Evolutionary conservation across 768 basidiomycete species (phyloP), one percentile per base, ranked within the genome.

Genomic region (Hysterangium stoloniferum): DNA sequence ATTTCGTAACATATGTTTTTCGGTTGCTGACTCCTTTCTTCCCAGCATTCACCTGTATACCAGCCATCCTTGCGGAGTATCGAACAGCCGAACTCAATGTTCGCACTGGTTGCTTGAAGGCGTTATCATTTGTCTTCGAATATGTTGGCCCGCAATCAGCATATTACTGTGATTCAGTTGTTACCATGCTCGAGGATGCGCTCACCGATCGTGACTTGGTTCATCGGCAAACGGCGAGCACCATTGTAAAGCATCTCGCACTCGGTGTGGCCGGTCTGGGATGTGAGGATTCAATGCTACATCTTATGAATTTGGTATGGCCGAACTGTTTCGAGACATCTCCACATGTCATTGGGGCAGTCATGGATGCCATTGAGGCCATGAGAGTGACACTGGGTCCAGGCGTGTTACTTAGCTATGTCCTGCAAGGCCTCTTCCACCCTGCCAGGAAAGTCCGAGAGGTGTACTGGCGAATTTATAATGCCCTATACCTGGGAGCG

Each of bases 281-380:
- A 1, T 94, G 92, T 59, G 96, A 99, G 68, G 96, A 99, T 67
- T 95, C 95, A 11, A 89, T 98, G 81, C 77, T 92, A 46, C 96
- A 99, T 62, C 69, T 98, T 43, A 90, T 98, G 84, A 99, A 99
- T 64, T 79, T 99, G 24, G 88, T 98, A 12, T 98, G 94, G 94
- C 96, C 96, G 1, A 98, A 98, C 64, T 94, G 93, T 67, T 98
- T 97, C 66, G 95, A 97, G 71, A 95, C 94, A 1, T 91, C 86
- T 12, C 96, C 96, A 4, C 96, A 99, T 68, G 94, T 99, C 54
- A 97, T 98, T 55, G 92, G 91, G 28, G 90, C 93, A 4, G 90
- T 98, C 36, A 94, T 97, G 90, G 96, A 98, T 43, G 96, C 96
- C 0, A 77, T 99, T 59, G 96, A 98, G 67, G 89, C 90, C 1